A percentile compares a stretch with the other conserved stretches of the same genome.
Evolutionary conservation across 75 land plant genomes (phyloP).

Genomic region (Gnetum montanum): DNA sequence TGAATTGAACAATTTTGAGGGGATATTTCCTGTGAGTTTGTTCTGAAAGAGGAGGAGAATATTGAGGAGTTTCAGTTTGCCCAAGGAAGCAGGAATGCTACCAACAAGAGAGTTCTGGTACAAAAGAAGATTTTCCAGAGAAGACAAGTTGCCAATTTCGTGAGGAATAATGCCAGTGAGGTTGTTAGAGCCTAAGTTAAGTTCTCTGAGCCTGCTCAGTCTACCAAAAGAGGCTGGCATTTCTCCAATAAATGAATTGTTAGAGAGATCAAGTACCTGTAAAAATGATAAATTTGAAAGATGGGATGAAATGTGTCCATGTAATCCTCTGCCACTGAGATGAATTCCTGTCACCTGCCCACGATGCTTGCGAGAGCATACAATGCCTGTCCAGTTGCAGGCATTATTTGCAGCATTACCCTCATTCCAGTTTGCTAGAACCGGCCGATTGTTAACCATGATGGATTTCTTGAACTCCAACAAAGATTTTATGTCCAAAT

Average conservation of each 20-base stretch:
- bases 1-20: slow-evolving; percentile 38
- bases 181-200: slow-evolving; percentile 39
- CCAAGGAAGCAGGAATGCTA: slow-evolving; percentile 43
- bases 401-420: too few species aligned
- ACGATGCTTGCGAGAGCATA: too few species aligned
- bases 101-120: slow-evolving; percentile 63
- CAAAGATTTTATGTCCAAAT: too few species aligned
- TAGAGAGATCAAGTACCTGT: too few species aligned
- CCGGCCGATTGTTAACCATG: too few species aligned
- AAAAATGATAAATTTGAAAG: too few species aligned
- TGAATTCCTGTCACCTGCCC: too few species aligned
- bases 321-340: too few species aligned
- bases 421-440: too few species aligned
- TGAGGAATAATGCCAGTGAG: slow-evolving; percentile 65
- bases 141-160: slow-evolving; percentile 57
- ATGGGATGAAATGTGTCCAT: too few species aligned
- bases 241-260: background rate
- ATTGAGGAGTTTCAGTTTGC: slow-evolving; percentile 40
- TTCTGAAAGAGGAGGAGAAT: slow-evolving; percentile 48
- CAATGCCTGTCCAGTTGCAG: too few species aligned
- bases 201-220: slow-evolving; percentile 35
- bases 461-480: too few species aligned
- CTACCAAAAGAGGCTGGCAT: slow-evolving; percentile 46
- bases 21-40: slow-evolving; percentile 45
- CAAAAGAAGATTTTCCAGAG: slow-evolving; percentile 40